Percentiles rank a stretch among this genome's conserved stretches.
These are phyloP conservation scores for Penicillium verhagenii DNA, from an alignment of 495 filamentous ascomycete species.

Conservation along the genomic window DNA sequence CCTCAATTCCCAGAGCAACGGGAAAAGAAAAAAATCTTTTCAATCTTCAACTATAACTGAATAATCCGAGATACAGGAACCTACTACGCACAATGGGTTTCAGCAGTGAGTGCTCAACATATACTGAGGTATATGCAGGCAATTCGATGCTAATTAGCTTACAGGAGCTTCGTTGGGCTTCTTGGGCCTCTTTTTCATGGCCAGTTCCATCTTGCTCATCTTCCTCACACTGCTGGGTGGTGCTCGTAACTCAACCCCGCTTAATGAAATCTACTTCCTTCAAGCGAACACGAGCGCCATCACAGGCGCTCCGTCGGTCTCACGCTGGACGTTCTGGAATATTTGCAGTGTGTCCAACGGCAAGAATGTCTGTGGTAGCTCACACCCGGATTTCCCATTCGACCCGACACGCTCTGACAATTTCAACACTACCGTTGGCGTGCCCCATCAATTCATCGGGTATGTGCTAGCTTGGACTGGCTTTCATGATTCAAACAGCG, in stretches of 20 bases:
- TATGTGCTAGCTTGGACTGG: constrained; percentile 30
- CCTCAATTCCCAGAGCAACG: neutral
- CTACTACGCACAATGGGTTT: constrained; percentile 26
- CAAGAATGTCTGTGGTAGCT: constrained; percentile 54
- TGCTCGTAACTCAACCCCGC: constrained; percentile 54
- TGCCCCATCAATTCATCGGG: constrained; percentile 57
- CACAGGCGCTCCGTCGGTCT: constrained; percentile 58
- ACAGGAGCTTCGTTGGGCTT: constrained; percentile 53
- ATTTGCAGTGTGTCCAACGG: constrained; percentile 55
- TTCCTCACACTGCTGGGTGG: constrained; percentile 80
- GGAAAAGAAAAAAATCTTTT: neutral
- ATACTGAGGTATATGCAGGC: neutral
- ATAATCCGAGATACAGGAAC: neutral
- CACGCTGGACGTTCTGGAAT: constrained; percentile 88
- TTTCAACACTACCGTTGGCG: constrained; percentile 55
- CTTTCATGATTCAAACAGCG: neutral
- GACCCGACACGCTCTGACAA: constrained; percentile 57
- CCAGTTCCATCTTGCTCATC: constrained; percentile 69
- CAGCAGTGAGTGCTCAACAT: constrained; percentile 29
- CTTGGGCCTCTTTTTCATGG: constrained; percentile 71
- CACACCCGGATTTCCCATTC: constrained; percentile 60
- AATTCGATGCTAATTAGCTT: constrained; percentile 8
- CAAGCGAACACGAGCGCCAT: constrained; percentile 70
- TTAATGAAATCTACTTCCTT: constrained; percentile 79
- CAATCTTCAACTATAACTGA: neutral